Conservation (phyloP, 2,329 filamentous ascomycete species). For the Pyricularia sp. region DNA sequence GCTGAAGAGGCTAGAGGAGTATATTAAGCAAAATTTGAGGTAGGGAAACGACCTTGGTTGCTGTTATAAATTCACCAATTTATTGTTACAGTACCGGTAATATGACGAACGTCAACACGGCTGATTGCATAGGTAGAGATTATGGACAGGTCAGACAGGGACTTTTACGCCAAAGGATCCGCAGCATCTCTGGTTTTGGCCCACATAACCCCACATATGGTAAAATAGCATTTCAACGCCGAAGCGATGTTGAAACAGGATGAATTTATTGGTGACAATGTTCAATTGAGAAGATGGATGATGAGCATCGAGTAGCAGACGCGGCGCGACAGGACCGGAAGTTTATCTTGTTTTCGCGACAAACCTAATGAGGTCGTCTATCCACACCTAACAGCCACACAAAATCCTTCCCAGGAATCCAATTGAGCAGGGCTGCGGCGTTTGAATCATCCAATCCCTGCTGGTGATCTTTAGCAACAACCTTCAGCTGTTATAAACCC, state of each 20-base stretch:
- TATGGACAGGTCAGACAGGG: too few species aligned
- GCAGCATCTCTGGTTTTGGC: neutral
- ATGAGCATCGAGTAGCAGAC: neutral
- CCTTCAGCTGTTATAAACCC: neutral
- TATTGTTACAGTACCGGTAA: too few species aligned
- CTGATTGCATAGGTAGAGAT: too few species aligned
- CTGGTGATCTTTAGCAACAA: neutral
- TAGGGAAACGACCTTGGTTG: neutral
- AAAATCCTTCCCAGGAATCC: neutral
- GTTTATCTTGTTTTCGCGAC: neutral
- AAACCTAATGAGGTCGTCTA: neutral
- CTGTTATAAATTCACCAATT: too few species aligned
- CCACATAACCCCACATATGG: neutral
- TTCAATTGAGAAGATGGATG: neutral
- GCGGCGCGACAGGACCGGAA: neutral
- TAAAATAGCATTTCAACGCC: neutral
- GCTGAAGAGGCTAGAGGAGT: slow-evolving; percentile 34
- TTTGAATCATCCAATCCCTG: neutral
- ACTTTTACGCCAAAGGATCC: too few species aligned
- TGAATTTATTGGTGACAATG: neutral
- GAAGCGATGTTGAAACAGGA: neutral
- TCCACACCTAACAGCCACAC: neutral
- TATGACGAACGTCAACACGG: neutral
- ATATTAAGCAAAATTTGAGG: slow-evolving; percentile 21
- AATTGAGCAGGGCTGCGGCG: neutral